phyloP scores from a whole-genome alignment of 345 rosid genomes.

The Gossypium anomalum region DNA sequence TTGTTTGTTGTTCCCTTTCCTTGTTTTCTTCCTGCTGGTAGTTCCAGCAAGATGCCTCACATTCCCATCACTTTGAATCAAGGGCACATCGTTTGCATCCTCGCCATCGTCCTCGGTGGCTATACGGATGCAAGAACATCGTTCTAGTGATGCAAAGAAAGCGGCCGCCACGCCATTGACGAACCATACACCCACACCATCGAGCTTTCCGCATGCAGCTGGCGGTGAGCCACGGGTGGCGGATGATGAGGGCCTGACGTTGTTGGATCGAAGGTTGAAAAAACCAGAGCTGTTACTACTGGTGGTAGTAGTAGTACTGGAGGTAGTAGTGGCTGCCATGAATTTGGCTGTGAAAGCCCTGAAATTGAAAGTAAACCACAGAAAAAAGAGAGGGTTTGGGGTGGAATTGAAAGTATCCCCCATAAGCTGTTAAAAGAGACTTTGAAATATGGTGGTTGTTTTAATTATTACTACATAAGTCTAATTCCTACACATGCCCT shows the following conservation, averaged over 20 bases:
- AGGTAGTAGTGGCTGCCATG: conserved; percentile 47
- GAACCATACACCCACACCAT: conserved; percentile 63
- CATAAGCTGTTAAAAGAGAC: neutral
- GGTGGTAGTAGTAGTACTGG: conserved; percentile 9
- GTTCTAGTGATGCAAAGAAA: conserved; percentile 54
- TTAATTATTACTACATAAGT: neutral
- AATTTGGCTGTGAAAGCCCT: conserved; percentile 8
- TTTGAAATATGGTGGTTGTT: neutral
- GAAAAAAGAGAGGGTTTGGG: neutral
- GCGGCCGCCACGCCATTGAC: conserved; percentile 50
- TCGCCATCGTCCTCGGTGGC: conserved; percentile 50
- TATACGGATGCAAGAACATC: conserved; percentile 61
- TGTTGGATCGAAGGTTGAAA: conserved; percentile 32
- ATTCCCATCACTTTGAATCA: conserved; percentile 46
- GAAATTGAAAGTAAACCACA: neutral
- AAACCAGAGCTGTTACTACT: conserved; percentile 23
- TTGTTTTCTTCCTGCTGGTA: conserved; percentile 27
- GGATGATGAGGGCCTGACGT: conserved; percentile 19
- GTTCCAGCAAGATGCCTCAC: conserved; percentile 20
- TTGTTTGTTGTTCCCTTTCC: conserved; percentile 29
- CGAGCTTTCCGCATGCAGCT: conserved; percentile 43
- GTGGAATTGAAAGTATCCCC: neutral
- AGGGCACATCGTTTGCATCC: conserved; percentile 45
- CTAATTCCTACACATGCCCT: conserved; percentile 7
- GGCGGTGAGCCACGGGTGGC: conserved; percentile 32